Conservation (phyloP, 1,139 yeast species). For the Sporopachydermia cereana region DNA sequence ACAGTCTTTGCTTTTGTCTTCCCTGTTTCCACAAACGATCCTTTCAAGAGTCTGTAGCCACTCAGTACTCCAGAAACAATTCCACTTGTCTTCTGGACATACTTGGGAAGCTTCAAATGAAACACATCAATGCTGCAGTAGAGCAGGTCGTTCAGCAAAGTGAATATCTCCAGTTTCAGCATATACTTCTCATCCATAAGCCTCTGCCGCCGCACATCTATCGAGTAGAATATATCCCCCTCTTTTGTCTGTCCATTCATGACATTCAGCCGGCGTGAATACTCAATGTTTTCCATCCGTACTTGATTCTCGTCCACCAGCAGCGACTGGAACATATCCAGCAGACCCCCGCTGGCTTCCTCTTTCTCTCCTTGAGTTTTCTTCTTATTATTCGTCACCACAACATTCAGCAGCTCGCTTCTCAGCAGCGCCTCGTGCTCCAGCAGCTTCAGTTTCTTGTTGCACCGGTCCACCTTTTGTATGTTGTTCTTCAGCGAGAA, state of each 20-base stretch:
- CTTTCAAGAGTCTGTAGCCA: slow-evolving; percentile 16
- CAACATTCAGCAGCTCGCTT: slow-evolving; percentile 1
- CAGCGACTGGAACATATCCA: neutral
- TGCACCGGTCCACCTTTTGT: slow-evolving; percentile 8
- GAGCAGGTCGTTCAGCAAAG: slow-evolving; percentile 18
- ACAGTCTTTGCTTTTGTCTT: neutral
- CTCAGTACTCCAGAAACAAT: slow-evolving; percentile 18
- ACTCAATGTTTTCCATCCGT: neutral
- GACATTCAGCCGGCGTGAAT: neutral
- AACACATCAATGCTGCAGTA: slow-evolving; percentile 20
- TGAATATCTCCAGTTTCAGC: slow-evolving; percentile 13
- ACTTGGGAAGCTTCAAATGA: slow-evolving; percentile 13
- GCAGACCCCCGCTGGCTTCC: neutral
- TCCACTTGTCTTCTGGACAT: slow-evolving; percentile 18
- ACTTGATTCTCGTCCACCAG: neutral
- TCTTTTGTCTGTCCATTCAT: neutral
- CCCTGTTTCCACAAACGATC: neutral
- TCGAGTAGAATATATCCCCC: neutral
- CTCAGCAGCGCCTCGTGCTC: neutral
- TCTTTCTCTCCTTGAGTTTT: slow-evolving; percentile 1
- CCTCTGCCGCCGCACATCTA: neutral
- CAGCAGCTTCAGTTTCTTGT: slow-evolving; percentile 5
- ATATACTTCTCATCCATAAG: neutral
- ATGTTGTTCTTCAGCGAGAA: slow-evolving; percentile 14
- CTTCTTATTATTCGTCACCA: slow-evolving; percentile 6